Evolutionary conservation across 1,284 basidiomycete genomes (phyloP), one percentile per base, ranked within the genome.

Genomic region (Cryptococcus amylolentus): DNA sequence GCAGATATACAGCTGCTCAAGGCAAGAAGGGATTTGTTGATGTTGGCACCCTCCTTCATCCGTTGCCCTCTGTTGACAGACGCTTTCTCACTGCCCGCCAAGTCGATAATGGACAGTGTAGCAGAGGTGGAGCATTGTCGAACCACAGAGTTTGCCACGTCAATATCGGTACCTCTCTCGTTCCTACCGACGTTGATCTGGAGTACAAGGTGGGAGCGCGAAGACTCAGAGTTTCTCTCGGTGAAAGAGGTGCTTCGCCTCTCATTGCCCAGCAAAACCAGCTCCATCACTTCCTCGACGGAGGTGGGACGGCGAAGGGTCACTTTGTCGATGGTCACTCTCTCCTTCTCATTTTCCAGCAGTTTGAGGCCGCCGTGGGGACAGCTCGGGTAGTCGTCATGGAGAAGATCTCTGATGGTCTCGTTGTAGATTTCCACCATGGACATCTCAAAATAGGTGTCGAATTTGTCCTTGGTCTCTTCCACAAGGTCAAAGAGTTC

Each of bases 341-440:
- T 67, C 50, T 79, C 79, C 14, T 86, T 83, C 77, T 91, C 91
- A 78, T 93, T 91, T 77, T 97, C 93, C 31, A 94, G 86, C 55
- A 97, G 88, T 59, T 87, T 87, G 40, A 94, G 82, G n/a, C 92
- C 92, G 8, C 89, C 89, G 55, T 87, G 83, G 49, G 87, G 85
- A 60, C 64, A 58, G 20, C 78, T 77, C 28, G 83, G 80, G 26
- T 81, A 80, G n/a, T 70, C 66, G 61, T 92, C 89, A 1, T 86
- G 79, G 44, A 98, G 85, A 18, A 98, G 85, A 76, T 98, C 94
- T n/a, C 91, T 88, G 64, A 97, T 97, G 71, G 91, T 90, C 77
- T 98, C 94, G 73, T 97, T 97, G 81, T 97, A 97, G 52, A 98
- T 95, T 76, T 98, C 94, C 56, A 97, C 85, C 78, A 96, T 96